Base-by-base conservation (phyloP, 129 eudicot genomes). In the sunflower (Helianthus annuus) region DNA sequence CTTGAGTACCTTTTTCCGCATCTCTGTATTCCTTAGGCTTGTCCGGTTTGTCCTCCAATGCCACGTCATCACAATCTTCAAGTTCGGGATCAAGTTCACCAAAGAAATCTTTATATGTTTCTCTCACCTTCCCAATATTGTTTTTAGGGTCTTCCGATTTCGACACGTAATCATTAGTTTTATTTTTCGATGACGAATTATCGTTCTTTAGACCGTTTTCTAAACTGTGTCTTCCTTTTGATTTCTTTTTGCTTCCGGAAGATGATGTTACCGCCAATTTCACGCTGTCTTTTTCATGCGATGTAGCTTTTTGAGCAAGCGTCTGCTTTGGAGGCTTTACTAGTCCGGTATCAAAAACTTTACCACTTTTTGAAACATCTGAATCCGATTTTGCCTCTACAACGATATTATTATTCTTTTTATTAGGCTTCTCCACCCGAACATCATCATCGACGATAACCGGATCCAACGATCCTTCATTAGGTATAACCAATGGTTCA, bases 81-180 rank as follows among this genome's bases (percentile, higher is more conserved):
- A 78, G 73, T 70, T 90, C 98, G 2, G 88, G 85, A 72, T 87
- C 86, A 12, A 85, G 64, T n/a, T 94, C 99, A 67, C 99, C 97
- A 76, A 90, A 94, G 62, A 94, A 86, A 60, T 90, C 99, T 69
- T 68, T 81, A 53, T 94, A 94, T 57, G 79, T 87, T 66, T 82
- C 89, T 60, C 59, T 82, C 17, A 76, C 83, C 53, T 84, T 87
- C 11, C 64, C 83, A 51, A 24, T 54, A 57, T 78, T 87, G 76
- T 77, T 78, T 58, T 68, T 80, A 39, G 10, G 46, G 60, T 80
- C 83, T 61, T 58, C 87, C 44, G 64, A 71, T 83, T 81, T 83
- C 13, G 81, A 76, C 38, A 64, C 27, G 24, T 54, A 13, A 57
- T 78, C 38, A 59, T 64, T 57, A 73, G 66, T 89, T 70, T 68